A percentile compares a stretch with the other conserved stretches of the same genome.
These are phyloP conservation scores for Haematococcus lacustris DNA, from an alignment of 139 green algal genomes.

Conservation along the genomic window DNA sequence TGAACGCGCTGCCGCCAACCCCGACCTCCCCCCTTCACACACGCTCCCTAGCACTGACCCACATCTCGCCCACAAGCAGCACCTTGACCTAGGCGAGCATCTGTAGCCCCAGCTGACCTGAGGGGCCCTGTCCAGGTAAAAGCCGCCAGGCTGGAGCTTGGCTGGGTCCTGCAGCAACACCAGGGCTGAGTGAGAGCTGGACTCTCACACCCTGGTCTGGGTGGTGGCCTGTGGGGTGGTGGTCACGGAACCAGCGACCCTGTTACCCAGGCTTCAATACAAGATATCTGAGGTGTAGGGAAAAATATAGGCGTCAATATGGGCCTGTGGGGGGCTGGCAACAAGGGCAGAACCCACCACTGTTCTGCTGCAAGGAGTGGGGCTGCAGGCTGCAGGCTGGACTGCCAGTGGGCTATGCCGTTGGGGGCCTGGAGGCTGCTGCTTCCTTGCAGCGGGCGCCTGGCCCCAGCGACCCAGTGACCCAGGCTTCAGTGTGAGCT, in stretches of 20 bases:
- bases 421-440: no score
- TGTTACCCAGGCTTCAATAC: not conserved
- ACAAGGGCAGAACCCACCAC: not conserved
- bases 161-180: constrained; percentile 22
- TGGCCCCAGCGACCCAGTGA: no score
- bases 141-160: constrained; percentile 45
- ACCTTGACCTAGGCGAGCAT: not conserved
- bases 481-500: no score
- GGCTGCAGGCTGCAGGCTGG: no score
- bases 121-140: constrained; percentile 55
- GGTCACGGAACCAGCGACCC: not conserved
- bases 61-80: not conserved
- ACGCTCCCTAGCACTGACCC: no score
- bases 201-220: not conserved
- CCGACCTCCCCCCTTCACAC: no score
- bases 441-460: no score
- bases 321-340: not conserved
- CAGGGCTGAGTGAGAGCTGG: not conserved
- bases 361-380: no score
- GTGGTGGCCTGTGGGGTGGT: not conserved
- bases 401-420: no score
- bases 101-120: constrained; percentile 7
- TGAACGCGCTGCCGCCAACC: no score
- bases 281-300: not conserved
- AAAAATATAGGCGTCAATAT: not conserved